Evolutionary conservation across 805 yeast genomes (phyloP), one percentile per base, ranked within the genome.

Genomic region (Teunomyces atbi): DNA sequence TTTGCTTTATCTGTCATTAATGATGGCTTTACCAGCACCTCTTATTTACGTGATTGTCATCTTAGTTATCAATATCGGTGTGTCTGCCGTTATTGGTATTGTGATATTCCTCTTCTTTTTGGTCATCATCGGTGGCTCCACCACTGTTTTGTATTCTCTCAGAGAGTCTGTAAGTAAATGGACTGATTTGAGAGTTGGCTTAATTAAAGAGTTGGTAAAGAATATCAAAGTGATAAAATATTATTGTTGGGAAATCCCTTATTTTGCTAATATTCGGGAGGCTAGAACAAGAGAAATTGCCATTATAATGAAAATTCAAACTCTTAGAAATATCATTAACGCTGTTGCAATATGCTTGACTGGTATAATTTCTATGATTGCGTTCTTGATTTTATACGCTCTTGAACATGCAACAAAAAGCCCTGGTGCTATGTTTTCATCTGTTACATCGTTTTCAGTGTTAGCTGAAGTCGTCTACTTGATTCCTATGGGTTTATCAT

Each of bases 241-340:
- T 30, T 58, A 56, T 36, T 46, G 52, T 15, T 56, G 60, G 60
- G 61, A 56, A 28, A 16, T 35, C 11, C 58, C 59, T 3, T 57
- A 56, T 36, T 45, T 44, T 29, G 41, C 47, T 18, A 44, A 40
- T 20, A 44, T 58, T 7, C 29, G 41, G 11, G 37, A 45, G 2
- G 42, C 44, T 3, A 46, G 59, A 34, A 34, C 38, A 11, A 8
- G n/a, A 12, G 60, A 56, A 41, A 52, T 52, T 50, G 33, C 29
- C 1, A 23, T 32, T 28, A 21, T 55, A 10, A 41, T 51, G 13
- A 48, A 42, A 27, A 51, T 56, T 32, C 57, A 57, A 41, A 40
- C 50, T 2, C 11, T 50, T 3, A 45, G 56, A 26, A 50, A 51
- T 37, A 15, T 44, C 15, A 35, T 56, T 7, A 35, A 45, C 12